Evolutionary conservation across 768 basidiomycete genomes (phyloP).

Genomic region (Trametes cingulata): DNA sequence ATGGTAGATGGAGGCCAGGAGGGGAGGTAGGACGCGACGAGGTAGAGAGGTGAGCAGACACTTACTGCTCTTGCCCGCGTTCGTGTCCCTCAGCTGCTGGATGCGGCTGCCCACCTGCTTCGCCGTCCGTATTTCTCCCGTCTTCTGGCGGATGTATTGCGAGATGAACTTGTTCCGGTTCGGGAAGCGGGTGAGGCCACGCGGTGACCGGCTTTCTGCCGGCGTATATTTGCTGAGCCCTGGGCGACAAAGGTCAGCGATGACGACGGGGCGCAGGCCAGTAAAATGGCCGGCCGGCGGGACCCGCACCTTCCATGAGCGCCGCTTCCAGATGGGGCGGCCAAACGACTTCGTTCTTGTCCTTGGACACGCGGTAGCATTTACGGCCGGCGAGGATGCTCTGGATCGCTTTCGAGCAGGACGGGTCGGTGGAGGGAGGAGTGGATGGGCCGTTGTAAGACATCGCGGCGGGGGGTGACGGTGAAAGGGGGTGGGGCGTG

Average conservation of each 20-base stretch:
- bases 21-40: neutral
- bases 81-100: constrained; percentile 75
- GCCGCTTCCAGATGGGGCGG: constrained; percentile 78
- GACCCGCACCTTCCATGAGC: constrained; percentile 63
- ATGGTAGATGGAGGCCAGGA: neutral
- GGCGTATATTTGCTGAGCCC: constrained; percentile 74
- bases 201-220: constrained; percentile 70
- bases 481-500: neutral
- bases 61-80: constrained; percentile 71
- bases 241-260: constrained; percentile 32
- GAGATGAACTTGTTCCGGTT: constrained; percentile 81
- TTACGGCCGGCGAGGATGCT: constrained; percentile 69
- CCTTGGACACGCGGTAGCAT: constrained; percentile 74
- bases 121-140: constrained; percentile 68
- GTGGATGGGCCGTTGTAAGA: neutral
- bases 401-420: constrained; percentile 52
- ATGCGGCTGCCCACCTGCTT: constrained; percentile 83
- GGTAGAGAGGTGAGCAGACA: constrained; percentile 9
- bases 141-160: constrained; percentile 69
- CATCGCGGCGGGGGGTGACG: neutral
- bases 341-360: constrained; percentile 73
- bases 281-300: neutral
- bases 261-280: neutral
- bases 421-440: constrained; percentile 20
- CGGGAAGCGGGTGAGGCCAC: constrained; percentile 73